Percentiles rank a stretch among this genome's conserved stretches.
Evolutionary conservation across 176 grass and related monocot species (phyloP).

Genomic region (Hordeum marinum): DNA sequence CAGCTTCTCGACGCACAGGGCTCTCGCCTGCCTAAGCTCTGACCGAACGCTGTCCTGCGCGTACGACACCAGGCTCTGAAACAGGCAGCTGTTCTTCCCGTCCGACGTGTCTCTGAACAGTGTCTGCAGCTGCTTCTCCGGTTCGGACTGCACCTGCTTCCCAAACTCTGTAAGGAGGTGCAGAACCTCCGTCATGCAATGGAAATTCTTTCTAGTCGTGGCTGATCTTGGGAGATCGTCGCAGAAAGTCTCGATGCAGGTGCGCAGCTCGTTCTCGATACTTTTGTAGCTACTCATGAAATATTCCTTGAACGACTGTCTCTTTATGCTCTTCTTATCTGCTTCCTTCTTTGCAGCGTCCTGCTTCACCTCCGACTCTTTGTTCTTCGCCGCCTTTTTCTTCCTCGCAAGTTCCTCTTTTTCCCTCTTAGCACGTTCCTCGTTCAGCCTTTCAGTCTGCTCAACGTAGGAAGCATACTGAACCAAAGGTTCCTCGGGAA

Average conservation of each 20-base stretch:
- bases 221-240: slow-evolving; percentile 39
- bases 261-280: neutral
- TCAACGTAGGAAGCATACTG: slow-evolving; percentile 25
- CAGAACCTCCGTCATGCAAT: neutral
- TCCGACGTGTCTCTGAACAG: slow-evolving; percentile 4
- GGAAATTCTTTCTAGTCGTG: slow-evolving; percentile 6
- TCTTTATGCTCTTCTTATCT: neutral
- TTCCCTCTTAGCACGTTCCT: neutral
- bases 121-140: neutral
- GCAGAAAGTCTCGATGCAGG: slow-evolving; percentile 14
- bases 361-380: neutral
- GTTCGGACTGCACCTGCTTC: neutral
- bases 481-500: slow-evolving; percentile 41
- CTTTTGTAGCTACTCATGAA: slow-evolving; percentile 4
- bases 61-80: neutral
- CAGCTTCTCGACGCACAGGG: neutral
- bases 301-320: slow-evolving; percentile 21
- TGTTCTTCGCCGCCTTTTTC: neutral
- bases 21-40: slow-evolving; percentile 12
- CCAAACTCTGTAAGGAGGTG: slow-evolving; percentile 2
- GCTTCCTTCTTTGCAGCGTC: neutral
- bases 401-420: neutral
- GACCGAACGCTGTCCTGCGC: neutral
- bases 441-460: neutral
- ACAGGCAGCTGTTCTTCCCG: neutral